phyloP scores from a whole-genome alignment of 192 early-diverging fungal species.

The Spinellus fusiger region DNA sequence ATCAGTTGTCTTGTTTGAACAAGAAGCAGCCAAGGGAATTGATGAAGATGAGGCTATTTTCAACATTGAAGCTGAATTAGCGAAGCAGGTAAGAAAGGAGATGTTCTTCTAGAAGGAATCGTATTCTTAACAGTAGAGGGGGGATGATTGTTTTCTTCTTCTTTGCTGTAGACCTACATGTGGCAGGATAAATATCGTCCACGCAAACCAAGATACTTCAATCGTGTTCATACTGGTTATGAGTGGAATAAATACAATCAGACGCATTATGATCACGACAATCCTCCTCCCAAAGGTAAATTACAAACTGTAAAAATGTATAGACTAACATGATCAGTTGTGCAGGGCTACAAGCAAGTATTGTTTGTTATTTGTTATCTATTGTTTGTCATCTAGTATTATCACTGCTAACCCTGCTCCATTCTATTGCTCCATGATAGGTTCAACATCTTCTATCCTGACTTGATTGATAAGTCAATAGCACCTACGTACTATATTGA shows the following conservation, averaged over 20 bases:
- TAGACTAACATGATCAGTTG: conserved; percentile 38
- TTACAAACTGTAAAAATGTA: neutral
- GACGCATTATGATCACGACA: conserved; percentile 95
- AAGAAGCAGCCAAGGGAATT: conserved; percentile 67
- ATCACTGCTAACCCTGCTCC: neutral
- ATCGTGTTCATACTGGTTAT: conserved; percentile 95
- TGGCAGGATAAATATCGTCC: conserved; percentile 96
- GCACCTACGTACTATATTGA: conserved; percentile 89
- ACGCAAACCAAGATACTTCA: conserved; percentile 92
- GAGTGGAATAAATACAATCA: conserved; percentile 99
- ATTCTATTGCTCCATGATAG: neutral
- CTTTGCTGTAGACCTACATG: conserved; percentile 47
- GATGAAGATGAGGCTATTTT: conserved; percentile 79
- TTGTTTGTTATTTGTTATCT: neutral
- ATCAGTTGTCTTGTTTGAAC: conserved; percentile 56
- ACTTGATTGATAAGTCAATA: conserved; percentile 86
- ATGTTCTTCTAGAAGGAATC: conserved; percentile 3
- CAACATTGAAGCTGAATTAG: conserved; percentile 65
- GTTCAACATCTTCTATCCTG: conserved; percentile 99
- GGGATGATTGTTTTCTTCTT: neutral
- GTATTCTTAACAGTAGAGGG: conserved; percentile 10
- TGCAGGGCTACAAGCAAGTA: conserved; percentile 85
- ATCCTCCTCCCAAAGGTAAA: conserved; percentile 86
- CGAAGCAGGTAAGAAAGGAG: conserved; percentile 34
- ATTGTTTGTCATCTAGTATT: neutral